Evolutionary conservation across 1,284 basidiomycete genomes (phyloP).

Genomic region (Ustilago nuda): DNA sequence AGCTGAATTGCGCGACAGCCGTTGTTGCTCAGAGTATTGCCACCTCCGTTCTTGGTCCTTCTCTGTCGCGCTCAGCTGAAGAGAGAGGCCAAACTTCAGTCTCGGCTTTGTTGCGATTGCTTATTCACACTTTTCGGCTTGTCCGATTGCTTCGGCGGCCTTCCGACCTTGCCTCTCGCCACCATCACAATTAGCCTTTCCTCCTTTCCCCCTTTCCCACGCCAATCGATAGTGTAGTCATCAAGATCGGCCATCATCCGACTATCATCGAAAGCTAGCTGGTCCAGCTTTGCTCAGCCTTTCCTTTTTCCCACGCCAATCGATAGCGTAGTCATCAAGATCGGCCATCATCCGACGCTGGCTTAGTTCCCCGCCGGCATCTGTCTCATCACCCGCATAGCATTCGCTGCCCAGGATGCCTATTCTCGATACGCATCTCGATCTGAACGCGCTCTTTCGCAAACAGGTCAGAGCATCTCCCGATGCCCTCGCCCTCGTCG

Average conservation of each 20-base stretch:
- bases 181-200: background rate
- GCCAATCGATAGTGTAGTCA: background rate
- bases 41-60: constrained; percentile 7
- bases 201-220: background rate
- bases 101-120: constrained; percentile 1
- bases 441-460: constrained; percentile 54
- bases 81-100: background rate
- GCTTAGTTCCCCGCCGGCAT: background rate
- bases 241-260: background rate
- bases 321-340: background rate
- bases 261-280: background rate
- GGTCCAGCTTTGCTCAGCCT: too few species aligned
- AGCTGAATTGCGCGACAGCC: too few species aligned
- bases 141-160: background rate
- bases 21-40: too few species aligned
- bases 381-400: background rate
- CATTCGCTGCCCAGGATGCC: constrained; percentile 20
- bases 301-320: background rate
- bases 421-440: constrained; percentile 48
- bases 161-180: background rate
- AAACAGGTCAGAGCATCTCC: constrained; percentile 53
- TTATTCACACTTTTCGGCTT: constrained; percentile 1
- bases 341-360: background rate
- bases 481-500: constrained; percentile 48
- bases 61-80: constrained; percentile 6